These are phyloP conservation scores for Nannizzia gypsea DNA, from an alignment of 2,329 filamentous ascomycete species.

Conservation along the genomic window DNA sequence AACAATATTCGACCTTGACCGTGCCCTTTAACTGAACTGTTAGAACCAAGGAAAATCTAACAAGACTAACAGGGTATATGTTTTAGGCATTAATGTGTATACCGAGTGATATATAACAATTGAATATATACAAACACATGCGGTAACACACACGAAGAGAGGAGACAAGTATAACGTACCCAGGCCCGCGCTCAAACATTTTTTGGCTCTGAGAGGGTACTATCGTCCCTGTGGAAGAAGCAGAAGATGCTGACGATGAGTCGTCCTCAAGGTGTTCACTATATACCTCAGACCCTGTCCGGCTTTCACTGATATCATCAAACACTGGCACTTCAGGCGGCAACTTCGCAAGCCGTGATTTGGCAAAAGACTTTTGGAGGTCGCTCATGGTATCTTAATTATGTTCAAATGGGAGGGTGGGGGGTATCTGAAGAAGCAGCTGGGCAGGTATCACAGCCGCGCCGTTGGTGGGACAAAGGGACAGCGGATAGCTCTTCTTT, in stretches of 20 bases:
- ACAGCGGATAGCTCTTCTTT: background rate
- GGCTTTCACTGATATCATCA: conserved; percentile 30
- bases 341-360: conserved; percentile 55
- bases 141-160: background rate
- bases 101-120: background rate
- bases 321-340: conserved; percentile 44
- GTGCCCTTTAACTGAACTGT: background rate
- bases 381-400: conserved; percentile 53
- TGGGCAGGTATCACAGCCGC: background rate
- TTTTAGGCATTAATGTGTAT: background rate
- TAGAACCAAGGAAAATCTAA: background rate
- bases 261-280: conserved; percentile 44
- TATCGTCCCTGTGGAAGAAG: conserved; percentile 85
- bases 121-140: background rate
- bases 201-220: conserved; percentile 64
- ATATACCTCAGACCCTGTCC: conserved; percentile 15
- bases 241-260: conserved; percentile 65
- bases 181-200: conserved; percentile 58
- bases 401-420: background rate
- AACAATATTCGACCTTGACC: conserved; percentile 26
- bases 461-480: background rate
- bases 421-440: background rate
- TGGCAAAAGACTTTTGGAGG: conserved; percentile 66
- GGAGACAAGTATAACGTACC: conserved; percentile 40
- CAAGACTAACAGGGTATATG: background rate